phyloP scores from a whole-genome alignment of 1,284 basidiomycete genomes.

The Boletellus deceptivus region DNA sequence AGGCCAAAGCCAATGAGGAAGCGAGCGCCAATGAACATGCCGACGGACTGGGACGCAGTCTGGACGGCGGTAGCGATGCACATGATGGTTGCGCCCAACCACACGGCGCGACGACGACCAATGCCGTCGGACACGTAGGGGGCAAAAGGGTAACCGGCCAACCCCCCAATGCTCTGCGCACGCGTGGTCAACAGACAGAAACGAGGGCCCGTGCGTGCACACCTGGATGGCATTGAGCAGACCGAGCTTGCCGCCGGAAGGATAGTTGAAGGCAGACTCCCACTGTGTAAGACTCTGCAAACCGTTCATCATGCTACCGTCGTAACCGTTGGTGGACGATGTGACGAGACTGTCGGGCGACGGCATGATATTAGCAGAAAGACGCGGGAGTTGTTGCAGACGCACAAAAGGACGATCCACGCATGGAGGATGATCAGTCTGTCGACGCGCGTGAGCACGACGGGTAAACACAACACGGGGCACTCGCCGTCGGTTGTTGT shows the following conservation, averaged over 20 bases:
- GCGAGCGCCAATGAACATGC: conserved; percentile 81
- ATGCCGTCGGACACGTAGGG: conserved; percentile 70
- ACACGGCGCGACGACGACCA: conserved; percentile 61
- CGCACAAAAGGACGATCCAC: conserved; percentile 68
- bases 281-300: conserved; percentile 65
- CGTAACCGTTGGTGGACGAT: conserved; percentile 75
- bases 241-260: conserved; percentile 57
- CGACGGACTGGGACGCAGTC: conserved; percentile 67
- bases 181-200: conserved; percentile 1
- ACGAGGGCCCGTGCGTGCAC: conserved; percentile 10
- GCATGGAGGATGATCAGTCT: conserved; percentile 64
- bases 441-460: conserved; percentile 3
- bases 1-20: conserved; percentile 82
- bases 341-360: conserved; percentile 56
- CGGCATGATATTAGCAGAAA: conserved; percentile 1
- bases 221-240: conserved; percentile 78
- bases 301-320: conserved; percentile 77
- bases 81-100: conserved; percentile 66
- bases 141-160: conserved; percentile 68
- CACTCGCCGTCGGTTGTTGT: conserved; percentile 53
- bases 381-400: conserved; percentile 2
- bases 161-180: conserved; percentile 59
- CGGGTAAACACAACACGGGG: not conserved
- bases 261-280: conserved; percentile 55
- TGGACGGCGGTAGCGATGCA: conserved; percentile 64